Conservation (phyloP, 2,329 filamentous ascomycete species). For the Fusarium sp. region DNA sequence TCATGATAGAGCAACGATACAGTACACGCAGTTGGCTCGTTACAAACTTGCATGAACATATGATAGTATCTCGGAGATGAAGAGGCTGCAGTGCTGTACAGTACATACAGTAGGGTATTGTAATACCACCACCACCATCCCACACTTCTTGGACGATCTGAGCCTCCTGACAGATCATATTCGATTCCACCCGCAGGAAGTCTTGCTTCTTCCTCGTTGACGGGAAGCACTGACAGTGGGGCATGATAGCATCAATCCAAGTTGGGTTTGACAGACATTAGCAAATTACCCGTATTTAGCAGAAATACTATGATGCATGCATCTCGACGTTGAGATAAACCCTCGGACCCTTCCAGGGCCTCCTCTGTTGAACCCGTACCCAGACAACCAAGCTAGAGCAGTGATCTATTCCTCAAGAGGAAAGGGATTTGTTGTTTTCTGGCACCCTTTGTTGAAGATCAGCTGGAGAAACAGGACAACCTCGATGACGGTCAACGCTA, state of each 20-base stretch:
- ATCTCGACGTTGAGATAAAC: constrained; percentile 2
- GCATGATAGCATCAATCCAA: constrained; percentile 6
- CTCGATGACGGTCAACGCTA: constrained; percentile 6
- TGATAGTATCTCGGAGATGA: constrained; percentile 10
- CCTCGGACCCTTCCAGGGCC: constrained; percentile 7
- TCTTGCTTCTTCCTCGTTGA: neutral
- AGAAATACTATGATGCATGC: neutral
- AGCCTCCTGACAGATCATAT: constrained; percentile 18
- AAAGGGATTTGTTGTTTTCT: constrained; percentile 14
- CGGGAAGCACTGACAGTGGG: constrained; percentile 2
- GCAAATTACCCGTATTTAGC: neutral
- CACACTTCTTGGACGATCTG: neutral
- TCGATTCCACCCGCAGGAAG: neutral
- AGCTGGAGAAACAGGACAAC: constrained; percentile 30
- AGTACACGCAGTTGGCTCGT: constrained; percentile 2
- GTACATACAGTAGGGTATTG: neutral
- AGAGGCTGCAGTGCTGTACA: neutral
- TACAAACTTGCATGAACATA: constrained; percentile 19
- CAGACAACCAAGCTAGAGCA: constrained; percentile 3
- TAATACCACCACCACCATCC: neutral
- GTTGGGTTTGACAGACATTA: neutral
- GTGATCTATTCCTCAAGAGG: constrained; percentile 28
- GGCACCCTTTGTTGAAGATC: constrained; percentile 29
- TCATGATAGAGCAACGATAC: constrained; percentile 2
- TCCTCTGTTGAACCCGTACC: constrained; percentile 20